Evolutionary conservation across 2,329 filamentous ascomycete species (phyloP).

Genomic region (Helotiales sp.): DNA sequence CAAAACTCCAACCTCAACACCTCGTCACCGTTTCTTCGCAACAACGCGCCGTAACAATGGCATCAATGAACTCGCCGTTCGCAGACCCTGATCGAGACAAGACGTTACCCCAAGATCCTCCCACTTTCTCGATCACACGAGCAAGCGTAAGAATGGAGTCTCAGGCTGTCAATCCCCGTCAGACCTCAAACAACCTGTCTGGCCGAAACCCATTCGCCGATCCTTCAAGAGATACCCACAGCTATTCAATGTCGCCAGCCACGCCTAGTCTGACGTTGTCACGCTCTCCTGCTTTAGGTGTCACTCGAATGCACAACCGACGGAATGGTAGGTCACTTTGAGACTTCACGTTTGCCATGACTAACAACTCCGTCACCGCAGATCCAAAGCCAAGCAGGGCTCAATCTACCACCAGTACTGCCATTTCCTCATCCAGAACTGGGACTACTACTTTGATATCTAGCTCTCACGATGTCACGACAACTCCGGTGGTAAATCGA

Average conservation of each 20-base stretch:
- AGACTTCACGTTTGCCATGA: neutral
- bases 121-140: neutral
- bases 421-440: neutral
- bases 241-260: neutral
- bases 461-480: neutral
- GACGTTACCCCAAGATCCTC: neutral
- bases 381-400: neutral
- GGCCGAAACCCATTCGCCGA: neutral
- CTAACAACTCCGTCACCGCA: neutral
- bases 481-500: neutral
- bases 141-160: neutral
- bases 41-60: neutral
- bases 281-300: neutral
- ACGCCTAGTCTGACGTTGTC: neutral
- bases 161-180: neutral
- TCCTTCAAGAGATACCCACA: neutral
- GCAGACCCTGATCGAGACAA: neutral
- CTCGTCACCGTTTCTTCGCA: neutral
- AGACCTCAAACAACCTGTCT: neutral
- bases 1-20: constrained; percentile 3
- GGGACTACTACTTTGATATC: neutral
- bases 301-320: neutral
- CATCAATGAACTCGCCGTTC: neutral
- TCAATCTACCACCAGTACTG: neutral
- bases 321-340: neutral